A percentile compares a stretch with the other conserved stretches of the same genome.
phyloP scores from a whole-genome alignment of 2,329 filamentous ascomycete species.

The Plenodomus biglobosus region DNA sequence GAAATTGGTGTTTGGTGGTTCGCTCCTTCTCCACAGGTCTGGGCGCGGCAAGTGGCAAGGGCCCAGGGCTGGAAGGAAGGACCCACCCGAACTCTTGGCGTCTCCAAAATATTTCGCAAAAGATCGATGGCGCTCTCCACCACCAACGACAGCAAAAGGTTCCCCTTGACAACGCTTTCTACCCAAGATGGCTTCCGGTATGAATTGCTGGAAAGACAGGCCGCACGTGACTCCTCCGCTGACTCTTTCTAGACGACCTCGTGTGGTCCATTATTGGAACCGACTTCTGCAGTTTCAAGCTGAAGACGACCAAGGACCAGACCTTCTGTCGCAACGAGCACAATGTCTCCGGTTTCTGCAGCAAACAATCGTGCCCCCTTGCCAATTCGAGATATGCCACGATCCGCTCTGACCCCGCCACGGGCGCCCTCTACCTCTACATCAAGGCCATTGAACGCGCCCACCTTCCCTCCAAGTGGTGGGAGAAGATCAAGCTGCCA shows the following conservation, averaged over 20 bases:
- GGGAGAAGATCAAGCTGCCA: constrained; percentile 89
- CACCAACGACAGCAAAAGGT: constrained; percentile 4
- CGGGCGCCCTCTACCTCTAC: constrained; percentile 87
- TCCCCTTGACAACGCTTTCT: constrained; percentile 1
- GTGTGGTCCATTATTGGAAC: constrained; percentile 97
- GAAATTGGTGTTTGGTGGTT: constrained; percentile 1
- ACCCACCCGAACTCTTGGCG: constrained; percentile 12
- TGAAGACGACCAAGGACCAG: constrained; percentile 67
- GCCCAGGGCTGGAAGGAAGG: constrained; percentile 1
- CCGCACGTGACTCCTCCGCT: neutral
- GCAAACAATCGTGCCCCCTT: constrained; percentile 73
- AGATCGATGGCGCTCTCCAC: neutral
- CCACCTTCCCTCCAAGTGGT: constrained; percentile 82
- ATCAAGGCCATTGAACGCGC: constrained; percentile 79
- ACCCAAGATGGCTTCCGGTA: constrained; percentile 30
- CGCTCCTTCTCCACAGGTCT: constrained; percentile 26
- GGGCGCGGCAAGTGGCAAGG: constrained; percentile 9
- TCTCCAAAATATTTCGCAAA: constrained; percentile 16
- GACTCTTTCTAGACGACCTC: constrained; percentile 69
- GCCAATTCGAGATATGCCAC: constrained; percentile 94
- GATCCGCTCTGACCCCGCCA: constrained; percentile 77
- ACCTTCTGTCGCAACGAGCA: constrained; percentile 90
- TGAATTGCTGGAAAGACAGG: neutral
- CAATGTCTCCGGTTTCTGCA: constrained; percentile 55
- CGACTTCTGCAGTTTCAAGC: constrained; percentile 91